Evolutionary conservation across 2,329 filamentous ascomycete species (phyloP), one percentile per base, ranked within the genome.

Genomic region (Diplodia intermedia): DNA sequence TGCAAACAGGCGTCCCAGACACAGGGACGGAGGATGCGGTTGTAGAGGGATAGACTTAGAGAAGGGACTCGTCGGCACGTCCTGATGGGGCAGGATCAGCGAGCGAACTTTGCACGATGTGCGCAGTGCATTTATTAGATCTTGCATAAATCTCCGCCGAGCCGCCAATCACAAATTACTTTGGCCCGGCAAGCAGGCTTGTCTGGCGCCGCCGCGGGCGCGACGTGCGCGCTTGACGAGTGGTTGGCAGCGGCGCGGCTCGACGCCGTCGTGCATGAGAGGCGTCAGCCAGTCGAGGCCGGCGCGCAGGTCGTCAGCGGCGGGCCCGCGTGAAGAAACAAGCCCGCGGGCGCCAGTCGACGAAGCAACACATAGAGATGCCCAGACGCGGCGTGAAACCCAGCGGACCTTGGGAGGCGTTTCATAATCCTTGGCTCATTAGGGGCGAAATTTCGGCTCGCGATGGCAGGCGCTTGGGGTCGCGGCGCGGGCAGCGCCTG

Each of bases 361-460:
- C n/a, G 60, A 9, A 8, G 60, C 40, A 11, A 8, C 26, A 52
- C 60, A 52, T 47, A 52, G 60, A 52, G 43, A n/a, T 38, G 60
- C 60, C 60, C 29, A 63, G 60, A 20, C 40, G 60, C 47, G 60
- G 57, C n/a, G 57, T 62, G 57, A 62, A 62, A 62, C 57, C 55
- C 55, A 60, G 56, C 56, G 56, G 56, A 61, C 14, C 55, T 62
- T 50, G 57, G 57, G 18, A n/a, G 40, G 40, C 43, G 60, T 63
- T 63, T 63, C 60, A 63, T 50, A 33, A 62, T 49, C 50, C 65
- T 67, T 67, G 65, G 65, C 65, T 63, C 47, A 63, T 63, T 63
- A 67, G 65, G 65, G 65, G 65, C 18, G 50, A 49, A 66, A 66
- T 66, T 66, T 66, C 63, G 63, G 63, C 54, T 66, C 52, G 52